Conservation (phyloP, 352 stramenopile genomes). For the Blastocystis sp. region DNA sequence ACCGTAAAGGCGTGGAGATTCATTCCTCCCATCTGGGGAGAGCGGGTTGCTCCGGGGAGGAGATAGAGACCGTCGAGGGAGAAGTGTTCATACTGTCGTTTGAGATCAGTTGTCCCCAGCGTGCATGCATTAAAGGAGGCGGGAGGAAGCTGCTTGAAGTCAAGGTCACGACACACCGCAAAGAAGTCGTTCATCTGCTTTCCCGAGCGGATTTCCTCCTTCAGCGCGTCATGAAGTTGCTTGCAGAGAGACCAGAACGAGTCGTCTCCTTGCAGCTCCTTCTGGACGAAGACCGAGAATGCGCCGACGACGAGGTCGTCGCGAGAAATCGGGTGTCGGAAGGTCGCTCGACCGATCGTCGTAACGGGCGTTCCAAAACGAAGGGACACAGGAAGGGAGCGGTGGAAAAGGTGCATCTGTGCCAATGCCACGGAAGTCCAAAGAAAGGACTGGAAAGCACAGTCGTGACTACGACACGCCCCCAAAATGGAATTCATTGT, state of each 20-base stretch:
- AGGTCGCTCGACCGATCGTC: not conserved
- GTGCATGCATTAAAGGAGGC: not conserved
- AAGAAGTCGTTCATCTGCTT: slow-evolving; percentile 23
- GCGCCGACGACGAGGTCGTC: not conserved
- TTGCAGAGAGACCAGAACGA: not conserved
- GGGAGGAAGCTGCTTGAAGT: not conserved
- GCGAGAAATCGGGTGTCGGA: not conserved
- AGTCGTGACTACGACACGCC: not conserved
- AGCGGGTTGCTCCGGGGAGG: not conserved
- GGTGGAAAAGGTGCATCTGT: not conserved
- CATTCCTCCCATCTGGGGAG: not conserved
- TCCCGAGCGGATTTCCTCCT: not conserved
- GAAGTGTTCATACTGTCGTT: not conserved
- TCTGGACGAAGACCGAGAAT: not conserved
- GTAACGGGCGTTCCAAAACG: not conserved
- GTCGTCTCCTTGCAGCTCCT: not conserved
- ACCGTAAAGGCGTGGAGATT: not conserved
- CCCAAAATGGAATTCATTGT: not conserved
- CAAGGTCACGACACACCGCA: not conserved
- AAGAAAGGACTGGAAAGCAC: not conserved
- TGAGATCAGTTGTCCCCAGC: not conserved
- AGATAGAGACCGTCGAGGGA: not conserved
- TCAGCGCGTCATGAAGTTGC: not conserved
- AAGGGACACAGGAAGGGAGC: not conserved
- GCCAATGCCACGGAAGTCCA: not conserved